Base-by-base conservation (phyloP, 345 rosid species). In the Linum usitatissimum region DNA sequence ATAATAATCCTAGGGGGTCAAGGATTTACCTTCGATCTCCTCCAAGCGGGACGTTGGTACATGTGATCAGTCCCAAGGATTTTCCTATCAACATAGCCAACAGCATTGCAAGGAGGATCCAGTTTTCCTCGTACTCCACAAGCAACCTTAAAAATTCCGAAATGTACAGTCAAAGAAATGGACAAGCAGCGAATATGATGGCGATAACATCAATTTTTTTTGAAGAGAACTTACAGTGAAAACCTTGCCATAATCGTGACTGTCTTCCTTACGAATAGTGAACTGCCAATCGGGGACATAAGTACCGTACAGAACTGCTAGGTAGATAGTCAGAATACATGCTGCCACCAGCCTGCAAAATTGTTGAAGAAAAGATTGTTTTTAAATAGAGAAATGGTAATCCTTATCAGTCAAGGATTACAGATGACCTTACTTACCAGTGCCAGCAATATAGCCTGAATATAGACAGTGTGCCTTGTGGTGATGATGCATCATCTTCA, bases 31-130 rank as follows among this genome's bases (percentile, higher is more conserved):
- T 86, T 77, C n/a, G 88, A 78, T 80, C 96, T 83, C 77, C 77
- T 86, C 96, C 95, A 91, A 7, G 96, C 98, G 48, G 98, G 98
- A 73, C 66, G 88, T 7, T 72, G 76, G 75, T 88, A 88, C 87
- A 88, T 67, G 66, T 85, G 96, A 60, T 78, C 75, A 57, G 85
- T 73, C 69, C 96, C 98, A 30, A 91, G 77, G 28, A 88, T 73
- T 74, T 68, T 42, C 74, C 95, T 80, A 67, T 91, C 98, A 68
- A 86, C 66, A 55, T 79, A 86, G 64, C 95, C 96, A 60, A 75
- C 91, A 30, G 90, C 98, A 68, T 91, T 91, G 63, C 98, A 91
- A 36, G 96, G 85, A 76, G 96, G 91, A 69, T 84, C 78, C 31
- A 91, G 73, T 63, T 82, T 84, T 75, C 89, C 96, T 73, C 96